Conservation (phyloP, 176 grass and related monocot species). For the Phragmites australis region DNA sequence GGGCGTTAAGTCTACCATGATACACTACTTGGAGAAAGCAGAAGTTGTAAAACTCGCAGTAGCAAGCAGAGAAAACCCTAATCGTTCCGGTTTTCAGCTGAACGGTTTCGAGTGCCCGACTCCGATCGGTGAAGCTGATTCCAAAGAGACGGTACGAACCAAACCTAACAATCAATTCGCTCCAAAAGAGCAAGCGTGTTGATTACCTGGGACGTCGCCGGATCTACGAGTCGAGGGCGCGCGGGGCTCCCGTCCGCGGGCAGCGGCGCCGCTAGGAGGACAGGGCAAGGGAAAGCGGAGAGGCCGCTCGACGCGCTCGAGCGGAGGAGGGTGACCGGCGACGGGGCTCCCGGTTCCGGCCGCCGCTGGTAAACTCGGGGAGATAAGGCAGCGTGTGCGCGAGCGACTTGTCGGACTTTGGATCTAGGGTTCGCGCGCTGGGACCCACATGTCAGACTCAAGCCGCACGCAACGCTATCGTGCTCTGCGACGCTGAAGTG, state of each 20-base stretch:
- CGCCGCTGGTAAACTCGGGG: neutral
- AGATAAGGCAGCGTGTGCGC: neutral
- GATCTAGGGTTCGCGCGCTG: constrained; percentile 5
- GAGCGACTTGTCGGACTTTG: neutral
- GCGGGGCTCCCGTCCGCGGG: neutral
- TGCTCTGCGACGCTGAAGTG: too few relatives aligned
- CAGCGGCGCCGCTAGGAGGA: neutral
- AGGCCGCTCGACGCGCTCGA: neutral
- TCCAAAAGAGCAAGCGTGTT: too few relatives aligned
- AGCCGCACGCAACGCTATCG: too few relatives aligned
- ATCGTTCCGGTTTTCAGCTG: neutral
- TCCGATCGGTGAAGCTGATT: neutral
- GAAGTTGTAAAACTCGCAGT: neutral
- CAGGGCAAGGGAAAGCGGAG: neutral
- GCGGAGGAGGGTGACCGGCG: neutral
- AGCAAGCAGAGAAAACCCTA: too few relatives aligned
- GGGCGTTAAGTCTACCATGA: neutral
- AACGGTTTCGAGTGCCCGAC: neutral
- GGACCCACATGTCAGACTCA: neutral
- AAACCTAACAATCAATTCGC: neutral
- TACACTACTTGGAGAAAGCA: neutral
- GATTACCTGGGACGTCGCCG: neutral
- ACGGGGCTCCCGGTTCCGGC: neutral
- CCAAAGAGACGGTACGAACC: neutral
- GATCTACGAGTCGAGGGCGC: neutral